Evolutionary conservation across 2,329 filamentous ascomycete species (phyloP).

Genomic region (Apiospora pterosperma): DNA sequence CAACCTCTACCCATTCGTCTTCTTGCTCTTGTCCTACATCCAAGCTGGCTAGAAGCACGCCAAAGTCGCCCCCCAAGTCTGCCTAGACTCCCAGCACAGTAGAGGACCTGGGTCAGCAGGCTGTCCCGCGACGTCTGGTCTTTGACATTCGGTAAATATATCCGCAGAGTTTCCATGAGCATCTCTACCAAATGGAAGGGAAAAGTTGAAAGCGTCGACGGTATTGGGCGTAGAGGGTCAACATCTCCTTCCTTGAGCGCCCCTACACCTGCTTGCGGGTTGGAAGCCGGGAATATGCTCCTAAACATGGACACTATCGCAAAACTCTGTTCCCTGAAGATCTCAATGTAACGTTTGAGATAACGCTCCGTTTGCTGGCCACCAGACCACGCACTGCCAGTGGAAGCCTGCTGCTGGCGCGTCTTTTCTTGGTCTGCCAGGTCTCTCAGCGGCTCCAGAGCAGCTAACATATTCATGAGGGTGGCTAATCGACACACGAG

Average conservation of each 20-base stretch:
- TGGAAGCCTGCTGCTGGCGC: constrained; percentile 39
- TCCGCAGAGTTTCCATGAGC: constrained; percentile 70
- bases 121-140: constrained; percentile 82
- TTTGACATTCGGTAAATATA: constrained; percentile 76
- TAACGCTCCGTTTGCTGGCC: constrained; percentile 94
- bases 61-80: constrained; percentile 90
- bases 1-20: constrained; percentile 81
- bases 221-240: constrained; percentile 57
- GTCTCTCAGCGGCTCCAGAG: constrained; percentile 79
- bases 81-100: constrained; percentile 87
- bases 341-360: constrained; percentile 92
- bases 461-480: constrained; percentile 74
- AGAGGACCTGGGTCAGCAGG: constrained; percentile 86
- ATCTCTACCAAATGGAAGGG: constrained; percentile 79
- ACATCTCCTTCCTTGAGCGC: constrained; percentile 15
- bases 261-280: constrained; percentile 13
- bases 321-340: constrained; percentile 97
- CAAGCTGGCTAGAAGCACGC: constrained; percentile 73
- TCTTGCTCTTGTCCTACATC: constrained; percentile 42
- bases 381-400: constrained; percentile 52
- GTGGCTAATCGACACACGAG: constrained; percentile 82
- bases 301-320: constrained; percentile 92
- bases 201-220: constrained; percentile 78
- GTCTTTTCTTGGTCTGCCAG: constrained; percentile 81
- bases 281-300: constrained; percentile 72